phyloP scores from a whole-genome alignment of 2,329 filamentous ascomycete species.

The Fusarium heterosporum region DNA sequence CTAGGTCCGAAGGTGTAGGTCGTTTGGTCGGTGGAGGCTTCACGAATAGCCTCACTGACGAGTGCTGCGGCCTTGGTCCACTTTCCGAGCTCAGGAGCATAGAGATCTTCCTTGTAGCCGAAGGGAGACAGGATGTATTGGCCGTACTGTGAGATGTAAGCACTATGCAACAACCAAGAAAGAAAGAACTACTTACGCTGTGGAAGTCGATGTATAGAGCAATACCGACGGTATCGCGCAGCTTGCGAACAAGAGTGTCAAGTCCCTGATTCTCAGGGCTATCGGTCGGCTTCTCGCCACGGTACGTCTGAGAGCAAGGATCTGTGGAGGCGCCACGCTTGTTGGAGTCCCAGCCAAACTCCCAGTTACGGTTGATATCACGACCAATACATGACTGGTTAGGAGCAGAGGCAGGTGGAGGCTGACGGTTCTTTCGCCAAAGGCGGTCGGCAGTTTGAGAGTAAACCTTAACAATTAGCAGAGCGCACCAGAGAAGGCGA shows the following conservation, averaged over 20 bases:
- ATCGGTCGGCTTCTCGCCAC: slow-evolving; percentile 55
- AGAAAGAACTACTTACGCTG: background rate
- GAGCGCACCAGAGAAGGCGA: rapidly evolving
- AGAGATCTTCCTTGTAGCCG: slow-evolving; percentile 58
- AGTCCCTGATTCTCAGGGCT: slow-evolving; percentile 61
- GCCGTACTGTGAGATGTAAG: slow-evolving; percentile 50
- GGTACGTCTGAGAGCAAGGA: slow-evolving; percentile 61
- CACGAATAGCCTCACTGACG: slow-evolving; percentile 48
- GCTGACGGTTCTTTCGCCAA: slow-evolving; percentile 65
- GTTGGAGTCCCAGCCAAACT: slow-evolving; percentile 59
- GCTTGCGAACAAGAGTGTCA: slow-evolving; percentile 47
- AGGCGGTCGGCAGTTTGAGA: slow-evolving; percentile 60
- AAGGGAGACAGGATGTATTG: slow-evolving; percentile 59
- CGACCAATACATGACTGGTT: slow-evolving; percentile 58
- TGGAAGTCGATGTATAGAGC: slow-evolving; percentile 63
- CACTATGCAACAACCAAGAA: background rate
- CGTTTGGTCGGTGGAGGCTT: slow-evolving; percentile 47
- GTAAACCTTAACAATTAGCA: slow-evolving; percentile 51
- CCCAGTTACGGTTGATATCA: slow-evolving; percentile 68
- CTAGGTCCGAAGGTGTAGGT: slow-evolving; percentile 54
- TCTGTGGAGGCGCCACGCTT: slow-evolving; percentile 60
- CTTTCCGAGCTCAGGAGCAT: slow-evolving; percentile 54
- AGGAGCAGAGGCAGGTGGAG: slow-evolving; percentile 41
- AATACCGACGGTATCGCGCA: slow-evolving; percentile 53
- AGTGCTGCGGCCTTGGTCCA: slow-evolving; percentile 54